Evolutionary conservation across 2,329 filamentous ascomycete genomes (phyloP).

Genomic region (Colletotrichum sp.): DNA sequence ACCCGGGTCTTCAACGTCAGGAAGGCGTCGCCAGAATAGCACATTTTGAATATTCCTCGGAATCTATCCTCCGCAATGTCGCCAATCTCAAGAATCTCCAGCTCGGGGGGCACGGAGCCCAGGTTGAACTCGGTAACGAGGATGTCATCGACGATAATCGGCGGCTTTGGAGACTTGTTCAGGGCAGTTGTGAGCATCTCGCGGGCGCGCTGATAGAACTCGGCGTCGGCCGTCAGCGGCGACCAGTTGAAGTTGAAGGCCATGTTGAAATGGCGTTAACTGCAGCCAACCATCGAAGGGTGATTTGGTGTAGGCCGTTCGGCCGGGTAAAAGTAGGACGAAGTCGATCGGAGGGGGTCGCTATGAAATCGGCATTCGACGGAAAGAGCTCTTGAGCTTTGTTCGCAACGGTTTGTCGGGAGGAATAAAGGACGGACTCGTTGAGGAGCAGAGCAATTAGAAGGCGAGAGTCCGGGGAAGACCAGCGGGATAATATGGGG

Average conservation of each 20-base stretch:
- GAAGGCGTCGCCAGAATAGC: constrained; percentile 93
- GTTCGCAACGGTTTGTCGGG: neutral
- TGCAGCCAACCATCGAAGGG: constrained; percentile 24
- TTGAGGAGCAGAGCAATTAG: constrained; percentile 5
- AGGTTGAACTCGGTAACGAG: constrained; percentile 97
- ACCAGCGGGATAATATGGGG: neutral
- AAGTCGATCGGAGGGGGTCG: neutral
- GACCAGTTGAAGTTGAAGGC: constrained; percentile 99
- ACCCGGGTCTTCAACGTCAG: constrained; percentile 94
- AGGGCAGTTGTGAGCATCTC: constrained; percentile 93
- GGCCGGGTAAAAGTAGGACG: neutral
- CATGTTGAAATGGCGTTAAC: constrained; percentile 69
- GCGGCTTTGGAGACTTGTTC: constrained; percentile 97
- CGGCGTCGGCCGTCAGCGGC: constrained; percentile 93
- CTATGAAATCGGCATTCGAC: neutral
- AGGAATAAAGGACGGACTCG: neutral
- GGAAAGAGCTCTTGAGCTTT: neutral
- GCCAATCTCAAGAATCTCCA: constrained; percentile 97
- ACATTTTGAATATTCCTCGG: constrained; percentile 99
- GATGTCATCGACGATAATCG: constrained; percentile 99
- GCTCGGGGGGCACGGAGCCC: constrained; percentile 88
- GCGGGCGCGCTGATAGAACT: constrained; percentile 87
- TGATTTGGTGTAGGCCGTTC: constrained; percentile 9
- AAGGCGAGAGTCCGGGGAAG: constrained; percentile 6
- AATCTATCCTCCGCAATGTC: constrained; percentile 97